A percentile compares a stretch with the other conserved stretches of the same genome.
Evolutionary conservation across 208 protist species (phyloP).

Genomic region (Angomonas ambiguus): DNA sequence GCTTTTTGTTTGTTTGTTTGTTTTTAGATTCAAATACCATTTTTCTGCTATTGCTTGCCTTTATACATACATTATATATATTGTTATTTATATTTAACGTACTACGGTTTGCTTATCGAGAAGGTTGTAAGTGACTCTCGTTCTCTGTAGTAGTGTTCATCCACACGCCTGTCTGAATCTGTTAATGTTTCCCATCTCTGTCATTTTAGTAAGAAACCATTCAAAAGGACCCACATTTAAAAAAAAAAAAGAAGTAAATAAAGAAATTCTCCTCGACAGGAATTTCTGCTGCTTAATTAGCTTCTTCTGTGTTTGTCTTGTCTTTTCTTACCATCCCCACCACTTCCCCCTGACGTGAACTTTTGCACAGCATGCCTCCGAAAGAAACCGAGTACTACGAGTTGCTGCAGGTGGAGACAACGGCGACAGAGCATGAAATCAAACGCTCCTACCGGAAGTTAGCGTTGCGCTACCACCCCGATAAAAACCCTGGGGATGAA

Average conservation of each 20-base stretch:
- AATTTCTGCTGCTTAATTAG: conserved; percentile 18
- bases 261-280: background rate
- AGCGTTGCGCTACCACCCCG: conserved; percentile 85
- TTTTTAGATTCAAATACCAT: conserved; percentile 20
- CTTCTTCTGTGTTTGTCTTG: too few relatives aligned
- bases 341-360: background rate
- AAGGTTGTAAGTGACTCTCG: too few relatives aligned
- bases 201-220: too few relatives aligned
- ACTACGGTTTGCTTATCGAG: too few relatives aligned
- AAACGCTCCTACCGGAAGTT: conserved; percentile 85
- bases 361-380: conserved; percentile 41
- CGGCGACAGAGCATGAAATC: conserved; percentile 82
- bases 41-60: background rate
- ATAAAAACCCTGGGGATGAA: conserved; percentile 80
- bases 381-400: conserved; percentile 90
- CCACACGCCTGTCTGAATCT: too few relatives aligned
- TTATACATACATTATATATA: too few relatives aligned
- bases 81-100: too few relatives aligned
- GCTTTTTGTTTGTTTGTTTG: background rate
- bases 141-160: too few relatives aligned
- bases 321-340: too few relatives aligned
- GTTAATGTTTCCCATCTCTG: too few relatives aligned
- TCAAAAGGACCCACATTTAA: background rate
- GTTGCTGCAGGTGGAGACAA: conserved; percentile 50
- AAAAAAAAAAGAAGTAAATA: conserved; percentile 3